Conservation (phyloP, 148 eudicot genomes). For the Vaccinium darrowii region DNA sequence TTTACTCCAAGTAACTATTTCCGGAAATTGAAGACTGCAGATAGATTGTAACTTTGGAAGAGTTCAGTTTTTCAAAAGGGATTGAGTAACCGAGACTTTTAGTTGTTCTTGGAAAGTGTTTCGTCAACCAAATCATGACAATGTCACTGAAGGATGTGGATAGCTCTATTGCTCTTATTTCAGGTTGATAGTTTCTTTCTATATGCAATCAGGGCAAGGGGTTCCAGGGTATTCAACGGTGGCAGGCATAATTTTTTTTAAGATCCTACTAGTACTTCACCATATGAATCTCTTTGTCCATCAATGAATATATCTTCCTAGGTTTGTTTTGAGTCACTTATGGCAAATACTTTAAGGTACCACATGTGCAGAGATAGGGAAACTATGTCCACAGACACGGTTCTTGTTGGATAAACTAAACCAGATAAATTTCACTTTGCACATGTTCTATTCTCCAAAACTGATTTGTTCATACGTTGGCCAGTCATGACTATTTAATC, state of each 20-base stretch:
- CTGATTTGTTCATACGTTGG: neutral
- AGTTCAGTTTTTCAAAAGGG: neutral
- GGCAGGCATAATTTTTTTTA: neutral
- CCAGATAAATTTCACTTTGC: neutral
- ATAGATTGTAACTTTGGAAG: neutral
- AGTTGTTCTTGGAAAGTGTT: neutral
- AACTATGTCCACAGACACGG: neutral
- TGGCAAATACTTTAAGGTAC: neutral
- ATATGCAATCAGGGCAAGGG: conserved; percentile 1
- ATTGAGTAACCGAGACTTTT: neutral
- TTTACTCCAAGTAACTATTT: neutral
- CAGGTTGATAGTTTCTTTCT: neutral
- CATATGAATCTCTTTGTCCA: neutral
- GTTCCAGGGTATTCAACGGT: neutral
- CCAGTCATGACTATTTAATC: neutral
- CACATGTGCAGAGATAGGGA: neutral
- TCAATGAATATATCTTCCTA: neutral
- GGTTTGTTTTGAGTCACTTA: neutral
- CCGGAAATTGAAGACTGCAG: neutral
- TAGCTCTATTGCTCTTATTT: neutral
- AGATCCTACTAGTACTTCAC: neutral
- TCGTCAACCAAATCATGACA: neutral
- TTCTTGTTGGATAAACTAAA: neutral
- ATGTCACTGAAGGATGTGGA: neutral
- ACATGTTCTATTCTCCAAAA: neutral